Conservation (phyloP, 345 rosid species). For the Acer saccharum region DNA sequence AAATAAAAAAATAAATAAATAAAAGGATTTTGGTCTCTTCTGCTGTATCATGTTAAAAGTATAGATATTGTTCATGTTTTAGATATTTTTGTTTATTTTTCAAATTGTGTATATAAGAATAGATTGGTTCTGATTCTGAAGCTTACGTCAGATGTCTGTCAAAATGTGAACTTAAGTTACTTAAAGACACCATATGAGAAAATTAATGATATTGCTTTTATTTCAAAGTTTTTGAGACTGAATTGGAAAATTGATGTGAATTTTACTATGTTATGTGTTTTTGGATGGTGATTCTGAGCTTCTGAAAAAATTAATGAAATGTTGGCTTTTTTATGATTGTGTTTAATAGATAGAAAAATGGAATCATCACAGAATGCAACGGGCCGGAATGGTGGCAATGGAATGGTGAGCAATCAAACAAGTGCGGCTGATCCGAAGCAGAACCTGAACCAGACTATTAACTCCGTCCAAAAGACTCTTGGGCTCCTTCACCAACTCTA, state of each 20-base stretch:
- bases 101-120: too few species aligned
- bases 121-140: too few species aligned
- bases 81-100: too few species aligned
- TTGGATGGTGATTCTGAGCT: background rate
- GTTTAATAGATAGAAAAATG: conserved; percentile 25
- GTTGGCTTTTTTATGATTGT: too few species aligned
- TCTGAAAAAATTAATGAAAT: background rate
- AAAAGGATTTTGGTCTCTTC: too few species aligned
- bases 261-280: background rate
- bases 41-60: too few species aligned
- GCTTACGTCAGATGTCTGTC: too few species aligned
- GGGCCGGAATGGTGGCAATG: conserved; percentile 57
- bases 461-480: conserved; percentile 72
- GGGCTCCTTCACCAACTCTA: conserved; percentile 88
- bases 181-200: background rate
- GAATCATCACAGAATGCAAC: conserved; percentile 47
- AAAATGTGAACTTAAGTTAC: background rate
- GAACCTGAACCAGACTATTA: conserved; percentile 68
- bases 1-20: too few species aligned
- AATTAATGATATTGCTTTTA: background rate
- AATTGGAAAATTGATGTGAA: conserved; percentile 1
- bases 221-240: background rate
- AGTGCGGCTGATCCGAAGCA: conserved; percentile 66
- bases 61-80: too few species aligned
- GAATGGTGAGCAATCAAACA: conserved; percentile 39